Base-by-base conservation (phyloP, 805 yeast species). In the Hanseniaspora vineae region DNA sequence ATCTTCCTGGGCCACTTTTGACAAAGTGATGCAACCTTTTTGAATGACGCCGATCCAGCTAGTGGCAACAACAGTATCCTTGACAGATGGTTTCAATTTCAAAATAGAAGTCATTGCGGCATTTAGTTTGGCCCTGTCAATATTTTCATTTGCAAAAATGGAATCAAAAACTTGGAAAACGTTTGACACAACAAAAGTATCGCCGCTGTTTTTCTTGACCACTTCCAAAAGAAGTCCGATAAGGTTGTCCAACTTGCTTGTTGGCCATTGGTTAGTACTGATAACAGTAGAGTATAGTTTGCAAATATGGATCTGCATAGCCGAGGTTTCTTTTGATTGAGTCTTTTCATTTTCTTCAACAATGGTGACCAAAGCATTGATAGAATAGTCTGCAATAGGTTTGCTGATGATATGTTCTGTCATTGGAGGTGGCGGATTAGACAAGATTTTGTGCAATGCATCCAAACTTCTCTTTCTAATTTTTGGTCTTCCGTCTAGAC, bases 31-130 rank as follows among this genome's bases (percentile, higher is more conserved):
- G 44, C 76, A 67, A 44, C 90, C 95, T 58, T 87, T 88, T 9
- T 96, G 92, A 42, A 90, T 76, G 18, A 89, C 95, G 1, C 97
- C 96, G 40, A 88, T 73, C 98, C 98, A 92, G 12, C 96, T 77
- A 13, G 95, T 96, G 2, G 90, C 87, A 54, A 92, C 72, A 61
- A 87, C 89, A 31, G 81, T 72, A 59, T 92, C 97, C 55, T 81
- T 83, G 19, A 76, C 61, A 1, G 95, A 73, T 4, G 98, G 98
- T 54, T 80, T 81, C 58, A 89, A 71, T 51, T 83, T 84, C 55
- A 85, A 76, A 42, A 92, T 77, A 42, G 84, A 75, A 55, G 82
- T 77, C 50, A 87, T 67, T 11, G 87, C 80, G 47, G 69, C 74
- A 12, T 72, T 61, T 54, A 83, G 81, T 54, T 78, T 81, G 39